Evolutionary conservation across 495 filamentous ascomycete species (phyloP).

Genomic region (Penicillium crystallinum): DNA sequence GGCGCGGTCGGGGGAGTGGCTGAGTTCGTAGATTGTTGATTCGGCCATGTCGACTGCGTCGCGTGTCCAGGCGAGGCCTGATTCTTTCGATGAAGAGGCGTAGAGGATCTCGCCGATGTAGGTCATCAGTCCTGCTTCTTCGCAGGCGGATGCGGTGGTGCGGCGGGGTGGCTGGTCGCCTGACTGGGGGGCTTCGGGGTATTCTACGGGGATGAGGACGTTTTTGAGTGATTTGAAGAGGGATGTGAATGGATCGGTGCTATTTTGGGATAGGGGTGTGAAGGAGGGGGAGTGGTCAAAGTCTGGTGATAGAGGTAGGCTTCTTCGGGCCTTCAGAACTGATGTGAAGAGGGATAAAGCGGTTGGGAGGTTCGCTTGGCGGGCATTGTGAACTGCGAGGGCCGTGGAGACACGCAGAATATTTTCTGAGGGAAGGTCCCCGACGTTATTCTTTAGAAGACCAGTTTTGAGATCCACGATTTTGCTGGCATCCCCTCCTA

Average conservation of each 20-base stretch:
- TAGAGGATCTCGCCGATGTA: constrained; percentile 95
- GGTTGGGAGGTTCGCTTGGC: constrained; percentile 50
- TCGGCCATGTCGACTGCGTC: constrained; percentile 71
- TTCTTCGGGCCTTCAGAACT: constrained; percentile 66
- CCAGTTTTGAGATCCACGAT: constrained; percentile 58
- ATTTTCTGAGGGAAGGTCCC: constrained; percentile 58
- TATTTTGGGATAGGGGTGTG: constrained; percentile 52
- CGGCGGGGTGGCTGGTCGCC: constrained; percentile 62
- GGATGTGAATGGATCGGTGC: constrained; percentile 47
- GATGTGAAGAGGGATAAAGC: constrained; percentile 87
- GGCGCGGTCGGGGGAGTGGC: constrained; percentile 33
- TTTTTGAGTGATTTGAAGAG: constrained; percentile 32
- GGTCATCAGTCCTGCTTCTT: constrained; percentile 77
- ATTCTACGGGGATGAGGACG: constrained; percentile 49
- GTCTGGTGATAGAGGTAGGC: constrained; percentile 26
- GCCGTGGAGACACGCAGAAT: constrained; percentile 69
- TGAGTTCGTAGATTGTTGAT: constrained; percentile 34
- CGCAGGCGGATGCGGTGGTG: constrained; percentile 59
- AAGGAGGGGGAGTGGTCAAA: constrained; percentile 31
- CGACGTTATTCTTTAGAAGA: constrained; percentile 49
- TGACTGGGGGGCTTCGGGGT: constrained; percentile 58
- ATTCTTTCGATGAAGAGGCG: constrained; percentile 54
- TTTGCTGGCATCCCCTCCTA: constrained; percentile 37
- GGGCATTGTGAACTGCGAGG: constrained; percentile 70
- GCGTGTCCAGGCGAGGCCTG: constrained; percentile 78